A percentile compares a stretch with the other conserved stretches of the same genome.
Evolutionary conservation across 2,329 filamentous ascomycete species (phyloP).

Genomic region (Fusarium nelsonii): DNA sequence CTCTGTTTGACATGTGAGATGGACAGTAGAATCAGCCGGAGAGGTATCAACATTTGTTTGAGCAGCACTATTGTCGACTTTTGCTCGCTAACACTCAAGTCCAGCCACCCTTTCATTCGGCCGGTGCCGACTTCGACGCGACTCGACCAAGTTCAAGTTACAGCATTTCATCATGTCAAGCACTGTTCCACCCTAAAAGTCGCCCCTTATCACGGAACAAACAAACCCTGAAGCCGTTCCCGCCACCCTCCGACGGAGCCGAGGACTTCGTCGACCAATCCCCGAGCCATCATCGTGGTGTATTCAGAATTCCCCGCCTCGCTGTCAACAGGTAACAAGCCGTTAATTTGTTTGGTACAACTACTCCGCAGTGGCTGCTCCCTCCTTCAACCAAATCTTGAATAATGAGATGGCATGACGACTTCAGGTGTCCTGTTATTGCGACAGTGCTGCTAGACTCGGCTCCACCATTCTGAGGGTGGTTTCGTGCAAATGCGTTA

Average conservation of each 20-base stretch:
- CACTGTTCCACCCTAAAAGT: constrained; percentile 42
- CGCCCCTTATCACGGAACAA: constrained; percentile 47
- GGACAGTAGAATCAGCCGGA: not conserved
- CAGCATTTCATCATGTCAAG: constrained; percentile 46
- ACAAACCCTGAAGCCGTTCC: constrained; percentile 46
- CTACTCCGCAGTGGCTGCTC: constrained; percentile 38
- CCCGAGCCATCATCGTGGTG: constrained; percentile 29
- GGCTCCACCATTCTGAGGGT: constrained; percentile 37
- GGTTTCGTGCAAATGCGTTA: constrained; percentile 37
- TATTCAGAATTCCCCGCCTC: constrained; percentile 42
- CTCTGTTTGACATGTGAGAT: constrained; percentile 41
- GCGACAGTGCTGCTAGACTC: constrained; percentile 22
- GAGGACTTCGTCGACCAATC: constrained; percentile 45
- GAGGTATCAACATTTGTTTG: not conserved
- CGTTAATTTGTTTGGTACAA: constrained; percentile 33
- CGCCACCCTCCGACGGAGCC: constrained; percentile 49
- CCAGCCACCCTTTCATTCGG: constrained; percentile 27
- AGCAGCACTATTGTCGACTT: not conserved
- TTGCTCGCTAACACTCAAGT: constrained; percentile 4
- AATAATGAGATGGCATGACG: constrained; percentile 38
- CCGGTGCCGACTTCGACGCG: constrained; percentile 35
- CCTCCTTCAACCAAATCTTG: constrained; percentile 8
- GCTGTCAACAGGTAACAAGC: constrained; percentile 31
- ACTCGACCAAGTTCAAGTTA: constrained; percentile 26
- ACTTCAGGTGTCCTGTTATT: constrained; percentile 3